Base-by-base conservation (phyloP, 106 monocot genomes). In the Narthecium ossifragum region DNA sequence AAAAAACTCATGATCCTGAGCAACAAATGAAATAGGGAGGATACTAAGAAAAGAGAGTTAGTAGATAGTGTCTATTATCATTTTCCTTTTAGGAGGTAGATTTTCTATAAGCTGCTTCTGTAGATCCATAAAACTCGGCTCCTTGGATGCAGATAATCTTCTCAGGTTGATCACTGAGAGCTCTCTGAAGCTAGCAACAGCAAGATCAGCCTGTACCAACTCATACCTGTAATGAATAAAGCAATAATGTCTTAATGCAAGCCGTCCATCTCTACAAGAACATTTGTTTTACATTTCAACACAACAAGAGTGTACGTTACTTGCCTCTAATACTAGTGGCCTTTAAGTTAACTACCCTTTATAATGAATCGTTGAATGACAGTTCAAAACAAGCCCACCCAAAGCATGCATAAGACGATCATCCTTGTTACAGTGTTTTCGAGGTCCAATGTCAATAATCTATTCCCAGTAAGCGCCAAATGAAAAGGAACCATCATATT, bases 121-220 rank as follows among this genome's bases (percentile, higher is more conserved):
- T 31, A 89, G 69, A 68, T 96, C 90, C 96, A 96, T 96, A 66
- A 96, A 96, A 53, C 45, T 71, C 9, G 69, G 63, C 37, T 86
- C 96, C 55, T 73, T 86, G 59, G 83, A 63, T 13, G 96, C 96
- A 66, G 90, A 96, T 54, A 96, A 62, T 73, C 96, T 83, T 67
- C 83, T 67, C 6, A 96, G 78, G 57, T 96, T 96, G 43, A 96
- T 90, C 43, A 96, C 86, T 8, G 96, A 96, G 23, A 96, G 90
- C 60, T 96, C 81, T 18, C 70, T 83, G 70, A 75, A 96, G 65
- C 75, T 80, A 6, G 70, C 86, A 34, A 96, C 83, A 21, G 96
- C 81, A 37, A 96, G 65, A 68, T 96, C 96, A 8, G 96, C 90
- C 67, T 96, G 96, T 61, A 73, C 86, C 66, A 90, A 70, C 49